phyloP scores from a whole-genome alignment of 495 filamentous ascomycete species.

The Aspergillus incahuasiensis region DNA sequence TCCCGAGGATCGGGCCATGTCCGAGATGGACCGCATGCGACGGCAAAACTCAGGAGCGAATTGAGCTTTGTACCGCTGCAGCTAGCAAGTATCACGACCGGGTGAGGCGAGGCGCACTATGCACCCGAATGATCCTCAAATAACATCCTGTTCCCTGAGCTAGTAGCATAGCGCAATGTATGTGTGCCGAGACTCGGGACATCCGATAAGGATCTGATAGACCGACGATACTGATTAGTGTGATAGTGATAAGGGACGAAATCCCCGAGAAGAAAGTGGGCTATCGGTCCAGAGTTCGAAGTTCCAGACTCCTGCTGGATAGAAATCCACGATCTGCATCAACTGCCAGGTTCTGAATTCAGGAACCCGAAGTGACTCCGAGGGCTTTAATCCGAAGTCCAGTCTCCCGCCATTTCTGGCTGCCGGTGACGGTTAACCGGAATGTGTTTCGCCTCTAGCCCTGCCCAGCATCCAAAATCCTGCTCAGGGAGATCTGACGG shows the following conservation, averaged over 20 bases:
- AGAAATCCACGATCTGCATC: neutral
- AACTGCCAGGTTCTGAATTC: neutral
- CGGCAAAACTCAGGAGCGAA: too few species aligned
- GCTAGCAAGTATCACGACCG: too few species aligned
- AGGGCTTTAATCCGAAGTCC: neutral
- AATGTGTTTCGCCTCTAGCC: neutral
- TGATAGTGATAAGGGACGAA: neutral
- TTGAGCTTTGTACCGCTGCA: too few species aligned
- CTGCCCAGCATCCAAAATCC: neutral
- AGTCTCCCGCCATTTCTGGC: constrained; percentile 9
- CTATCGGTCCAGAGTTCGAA: neutral
- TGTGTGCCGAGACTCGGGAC: neutral
- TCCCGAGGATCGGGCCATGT: too few species aligned
- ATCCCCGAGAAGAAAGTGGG: neutral
- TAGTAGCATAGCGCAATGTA: neutral
- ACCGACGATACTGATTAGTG: neutral
- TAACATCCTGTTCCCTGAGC: too few species aligned
- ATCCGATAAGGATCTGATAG: neutral
- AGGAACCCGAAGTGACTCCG: neutral
- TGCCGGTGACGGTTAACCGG: constrained; percentile 8
- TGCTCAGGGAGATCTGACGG: neutral
- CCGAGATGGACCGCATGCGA: too few species aligned
- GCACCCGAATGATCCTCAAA: too few species aligned
- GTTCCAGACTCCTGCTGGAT: neutral
- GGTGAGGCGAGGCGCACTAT: too few species aligned